Percentiles rank a stretch among this genome's conserved stretches.
phyloP scores from a whole-genome alignment of 371 early-diverging fungal species.

The Rhizopus arrhizus region DNA sequence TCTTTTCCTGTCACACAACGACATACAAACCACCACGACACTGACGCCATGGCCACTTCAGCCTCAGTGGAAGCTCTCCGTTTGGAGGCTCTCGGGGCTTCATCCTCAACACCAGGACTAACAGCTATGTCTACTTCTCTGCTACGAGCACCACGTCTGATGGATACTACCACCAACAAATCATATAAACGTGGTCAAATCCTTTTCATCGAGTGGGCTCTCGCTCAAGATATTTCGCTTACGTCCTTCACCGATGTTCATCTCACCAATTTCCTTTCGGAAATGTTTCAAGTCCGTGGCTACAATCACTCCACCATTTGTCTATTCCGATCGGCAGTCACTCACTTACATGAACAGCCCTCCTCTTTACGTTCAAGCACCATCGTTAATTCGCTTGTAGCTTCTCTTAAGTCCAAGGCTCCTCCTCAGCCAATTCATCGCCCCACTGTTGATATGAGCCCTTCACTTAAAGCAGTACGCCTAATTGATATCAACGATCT shows the following conservation, averaged over 20 bases:
- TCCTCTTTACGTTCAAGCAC: not conserved
- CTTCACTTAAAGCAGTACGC: not conserved
- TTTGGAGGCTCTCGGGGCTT: slow-evolving; percentile 8
- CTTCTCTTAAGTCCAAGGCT: not conserved
- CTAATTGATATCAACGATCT: not conserved
- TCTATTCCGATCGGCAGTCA: slow-evolving; percentile 7
- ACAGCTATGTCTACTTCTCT: not conserved
- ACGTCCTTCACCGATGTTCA: slow-evolving; percentile 3
- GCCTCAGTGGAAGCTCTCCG: slow-evolving; percentile 13
- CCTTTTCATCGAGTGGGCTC: slow-evolving; percentile 9
- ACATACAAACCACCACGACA: not conserved
- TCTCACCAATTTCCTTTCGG: slow-evolving; percentile 12
- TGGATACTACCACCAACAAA: slow-evolving; percentile 4
- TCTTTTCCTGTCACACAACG: not conserved
- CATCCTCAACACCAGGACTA: not conserved
- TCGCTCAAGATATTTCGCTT: not conserved
- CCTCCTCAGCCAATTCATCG: slow-evolving; percentile 9
- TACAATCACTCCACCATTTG: slow-evolving; percentile 7
- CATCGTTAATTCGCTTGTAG: not conserved
- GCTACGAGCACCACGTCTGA: not conserved
- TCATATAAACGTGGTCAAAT: slow-evolving; percentile 2
- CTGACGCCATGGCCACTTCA: not conserved
- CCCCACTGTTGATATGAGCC: slow-evolving; percentile 7
- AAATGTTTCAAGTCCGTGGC: not conserved
- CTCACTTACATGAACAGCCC: slow-evolving; percentile 6